Base-by-base conservation (phyloP, 1,139 yeast species). In the Yamadazyma buinensis region DNA sequence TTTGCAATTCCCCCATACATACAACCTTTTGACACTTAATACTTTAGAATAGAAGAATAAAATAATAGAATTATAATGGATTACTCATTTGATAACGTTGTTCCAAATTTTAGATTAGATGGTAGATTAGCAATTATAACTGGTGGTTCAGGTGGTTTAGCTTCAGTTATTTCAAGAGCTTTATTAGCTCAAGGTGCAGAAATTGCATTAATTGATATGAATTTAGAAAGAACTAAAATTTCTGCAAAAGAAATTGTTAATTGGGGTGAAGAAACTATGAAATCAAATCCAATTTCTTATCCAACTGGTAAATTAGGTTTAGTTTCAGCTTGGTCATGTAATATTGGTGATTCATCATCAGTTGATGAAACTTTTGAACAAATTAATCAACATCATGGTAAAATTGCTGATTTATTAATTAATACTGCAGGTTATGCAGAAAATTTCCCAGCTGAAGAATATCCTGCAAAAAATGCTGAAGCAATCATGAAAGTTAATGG, bases 391-490 rank as follows among this genome's bases (percentile, higher is more conserved):
- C 79, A 74, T 48, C 86, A 81, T 56, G 75, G 71, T 33, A 72
- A 72, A 42, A 68, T 80, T 32, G 77, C 87, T 26, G 77, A 80
- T 49, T 64, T 83, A 42, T 70, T 84, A 49, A 72, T 84, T 42
- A 84, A 84, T 63, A 72, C 87, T 33, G 94, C 95, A 10, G 94
- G 95, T n/a, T 84, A 80, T 65, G 80, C 87, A 55, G 88, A 83
- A 56, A 83, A 81, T 63, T 76, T 71, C 60, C 75, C 86, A 3
- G 94, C 94, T 20, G 77, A 80, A 49, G 85, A 82, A 34, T 84
- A 84, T 60, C 90, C 92, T 14, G 75, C 86, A 25, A 54, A 60
- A 35, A 80, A 80, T 50, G 85, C 88, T 35, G 86, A 81, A 50
- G 72, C 74, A 23, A 63, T 84, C 41, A 69, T 82, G 61, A 75